A percentile compares a stretch with the other conserved stretches of the same genome.
Conservation (phyloP, 2,329 filamentous ascomycete species). For the Apiospora pterosperma region DNA sequence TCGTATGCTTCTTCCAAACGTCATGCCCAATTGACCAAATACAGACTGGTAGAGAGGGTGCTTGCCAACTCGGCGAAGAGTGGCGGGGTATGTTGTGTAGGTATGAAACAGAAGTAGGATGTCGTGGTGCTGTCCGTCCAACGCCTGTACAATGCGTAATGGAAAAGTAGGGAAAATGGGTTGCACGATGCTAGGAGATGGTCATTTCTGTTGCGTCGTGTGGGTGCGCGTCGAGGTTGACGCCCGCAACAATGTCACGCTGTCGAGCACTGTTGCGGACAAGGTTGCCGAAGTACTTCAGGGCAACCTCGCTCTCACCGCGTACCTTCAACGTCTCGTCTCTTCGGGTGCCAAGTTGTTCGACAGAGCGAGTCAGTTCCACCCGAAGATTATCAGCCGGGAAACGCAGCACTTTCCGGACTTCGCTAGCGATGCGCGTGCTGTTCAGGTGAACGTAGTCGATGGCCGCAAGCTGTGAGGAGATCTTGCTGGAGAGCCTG, state of each 20-base stretch:
- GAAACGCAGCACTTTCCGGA: constrained; percentile 83
- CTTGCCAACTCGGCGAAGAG: not conserved
- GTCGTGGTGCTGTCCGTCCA: not conserved
- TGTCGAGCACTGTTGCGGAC: constrained; percentile 61
- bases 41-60: not conserved
- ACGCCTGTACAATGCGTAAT: constrained; percentile 1
- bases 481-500: constrained; percentile 81
- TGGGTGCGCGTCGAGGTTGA: constrained; percentile 54
- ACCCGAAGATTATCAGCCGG: constrained; percentile 85
- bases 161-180: not conserved
- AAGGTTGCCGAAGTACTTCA: constrained; percentile 87
- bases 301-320: constrained; percentile 79
- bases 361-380: constrained; percentile 78
- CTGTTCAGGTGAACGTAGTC: constrained; percentile 94
- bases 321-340: constrained; percentile 81
- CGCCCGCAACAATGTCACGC: constrained; percentile 43
- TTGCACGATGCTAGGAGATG: not conserved
- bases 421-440: constrained; percentile 76
- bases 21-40: not conserved
- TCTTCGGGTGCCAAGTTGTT: constrained; percentile 74
- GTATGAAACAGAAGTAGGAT: not conserved
- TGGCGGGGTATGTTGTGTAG: not conserved
- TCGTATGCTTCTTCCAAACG: not conserved
- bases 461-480: constrained; percentile 71
- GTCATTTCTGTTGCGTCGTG: constrained; percentile 18